phyloP scores from a whole-genome alignment of 2,329 filamentous ascomycete genomes.

The Dactylellina leptospora region DNA sequence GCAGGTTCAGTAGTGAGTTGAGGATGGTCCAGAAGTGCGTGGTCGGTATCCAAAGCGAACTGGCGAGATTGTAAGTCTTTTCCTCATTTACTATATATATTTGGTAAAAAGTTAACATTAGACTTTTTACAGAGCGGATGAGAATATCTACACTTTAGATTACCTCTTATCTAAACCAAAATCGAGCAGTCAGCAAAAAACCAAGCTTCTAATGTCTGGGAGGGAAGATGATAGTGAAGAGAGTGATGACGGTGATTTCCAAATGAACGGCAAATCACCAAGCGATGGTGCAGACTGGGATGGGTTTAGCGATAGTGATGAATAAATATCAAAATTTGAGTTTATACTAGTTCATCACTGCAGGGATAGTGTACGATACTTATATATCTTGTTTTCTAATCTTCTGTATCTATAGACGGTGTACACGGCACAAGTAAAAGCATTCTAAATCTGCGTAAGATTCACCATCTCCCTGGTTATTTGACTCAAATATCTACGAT shows the following conservation, averaged over 20 bases:
- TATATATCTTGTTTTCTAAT: neutral
- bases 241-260: constrained; percentile 24
- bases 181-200: constrained; percentile 4
- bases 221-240: constrained; percentile 23
- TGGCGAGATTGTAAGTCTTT: constrained; percentile 70
- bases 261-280: constrained; percentile 37
- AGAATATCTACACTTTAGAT: constrained; percentile 88
- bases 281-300: constrained; percentile 25
- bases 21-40: constrained; percentile 83
- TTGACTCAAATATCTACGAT: too few species aligned
- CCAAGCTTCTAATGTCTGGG: constrained; percentile 6
- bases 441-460: too few species aligned
- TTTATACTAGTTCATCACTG: neutral
- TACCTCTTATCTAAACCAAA: constrained; percentile 69
- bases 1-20: constrained; percentile 82
- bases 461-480: too few species aligned
- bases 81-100: neutral
- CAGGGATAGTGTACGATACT: constrained; percentile 19
- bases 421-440: constrained; percentile 28
- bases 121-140: constrained; percentile 69
- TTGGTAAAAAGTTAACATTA: neutral
- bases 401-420: constrained; percentile 35
- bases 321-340: neutral
- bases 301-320: constrained; percentile 38
- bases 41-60: constrained; percentile 79